A percentile compares a stretch with the other conserved stretches of the same genome.
Evolutionary conservation across 2,329 filamentous ascomycete genomes (phyloP).

Genomic region (Huntiella decipiens): DNA sequence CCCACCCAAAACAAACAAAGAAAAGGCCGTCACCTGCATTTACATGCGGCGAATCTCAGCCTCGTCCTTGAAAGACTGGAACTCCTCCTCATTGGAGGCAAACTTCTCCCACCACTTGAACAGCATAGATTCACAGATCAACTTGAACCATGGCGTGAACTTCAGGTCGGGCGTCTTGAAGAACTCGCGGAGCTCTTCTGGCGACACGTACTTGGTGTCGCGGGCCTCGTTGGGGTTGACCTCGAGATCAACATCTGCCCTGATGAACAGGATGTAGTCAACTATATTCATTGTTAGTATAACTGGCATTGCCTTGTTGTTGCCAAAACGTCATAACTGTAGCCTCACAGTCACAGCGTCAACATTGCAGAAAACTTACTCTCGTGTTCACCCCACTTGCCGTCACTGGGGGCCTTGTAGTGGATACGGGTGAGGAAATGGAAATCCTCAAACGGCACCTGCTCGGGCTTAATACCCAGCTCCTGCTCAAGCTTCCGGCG

Average conservation of each 20-base stretch:
- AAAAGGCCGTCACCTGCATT: neutral
- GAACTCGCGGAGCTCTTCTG: slow-evolving; percentile 65
- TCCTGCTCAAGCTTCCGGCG: slow-evolving; percentile 90
- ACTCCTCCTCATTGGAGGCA: slow-evolving; percentile 35
- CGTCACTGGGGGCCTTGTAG: slow-evolving; percentile 92
- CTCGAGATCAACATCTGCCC: slow-evolving; percentile 70
- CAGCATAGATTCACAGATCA: slow-evolving; percentile 93
- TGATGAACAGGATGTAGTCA: slow-evolving; percentile 97
- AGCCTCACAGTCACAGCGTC: neutral
- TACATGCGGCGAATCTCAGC: slow-evolving; percentile 52
- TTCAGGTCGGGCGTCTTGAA: slow-evolving; percentile 63
- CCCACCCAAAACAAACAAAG: neutral
- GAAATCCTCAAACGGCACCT: slow-evolving; percentile 83
- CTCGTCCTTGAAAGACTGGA: slow-evolving; percentile 77
- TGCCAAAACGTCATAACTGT: neutral
- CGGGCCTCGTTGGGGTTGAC: slow-evolving; percentile 77
- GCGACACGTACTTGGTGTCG: slow-evolving; percentile 66
- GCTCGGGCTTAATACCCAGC: slow-evolving; percentile 71
- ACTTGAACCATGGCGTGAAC: slow-evolving; percentile 98
- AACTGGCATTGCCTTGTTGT: too few relatives aligned
- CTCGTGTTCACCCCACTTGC: slow-evolving; percentile 98
- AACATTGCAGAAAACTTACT: slow-evolving; percentile 37
- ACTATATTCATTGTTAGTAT: slow-evolving; percentile 30
- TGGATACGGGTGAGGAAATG: slow-evolving; percentile 91
- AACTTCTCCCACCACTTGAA: slow-evolving; percentile 95